Evolutionary conservation across 2,329 filamentous ascomycete species (phyloP).

Genomic region (Colletotrichum zoysiae): DNA sequence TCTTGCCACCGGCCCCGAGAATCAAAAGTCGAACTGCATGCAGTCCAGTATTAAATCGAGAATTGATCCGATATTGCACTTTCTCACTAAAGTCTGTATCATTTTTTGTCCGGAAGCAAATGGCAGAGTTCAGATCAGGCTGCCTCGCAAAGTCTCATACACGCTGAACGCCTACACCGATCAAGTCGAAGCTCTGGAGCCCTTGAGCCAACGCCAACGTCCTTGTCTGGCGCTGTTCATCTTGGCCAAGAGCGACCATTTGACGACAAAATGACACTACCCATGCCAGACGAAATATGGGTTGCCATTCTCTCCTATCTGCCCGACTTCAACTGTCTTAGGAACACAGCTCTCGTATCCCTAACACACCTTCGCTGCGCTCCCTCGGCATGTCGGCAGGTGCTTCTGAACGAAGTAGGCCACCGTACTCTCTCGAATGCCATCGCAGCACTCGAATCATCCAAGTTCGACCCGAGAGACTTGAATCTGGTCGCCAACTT

Average conservation of each 20-base stretch:
- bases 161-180: neutral
- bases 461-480: constrained; percentile 16
- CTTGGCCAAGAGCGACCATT: neutral
- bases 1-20: neutral
- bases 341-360: constrained; percentile 28
- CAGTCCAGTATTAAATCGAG: neutral
- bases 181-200: neutral
- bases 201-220: neutral
- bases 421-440: constrained; percentile 16
- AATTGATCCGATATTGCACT: neutral
- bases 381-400: constrained; percentile 34
- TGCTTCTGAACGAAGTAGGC: constrained; percentile 33
- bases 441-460: constrained; percentile 22
- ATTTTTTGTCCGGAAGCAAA: neutral
- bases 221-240: neutral
- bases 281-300: constrained; percentile 33
- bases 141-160: neutral
- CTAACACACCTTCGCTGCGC: constrained; percentile 28
- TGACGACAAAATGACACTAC: neutral
- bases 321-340: constrained; percentile 25
- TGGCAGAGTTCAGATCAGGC: neutral
- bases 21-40: neutral
- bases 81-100: neutral
- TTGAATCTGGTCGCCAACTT: constrained; percentile 11
- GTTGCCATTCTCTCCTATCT: constrained; percentile 28